Percentiles rank a stretch among this genome's conserved stretches.
Evolutionary conservation across 805 yeast genomes (phyloP).

Genomic region (Starmerella gropengiesseri): DNA sequence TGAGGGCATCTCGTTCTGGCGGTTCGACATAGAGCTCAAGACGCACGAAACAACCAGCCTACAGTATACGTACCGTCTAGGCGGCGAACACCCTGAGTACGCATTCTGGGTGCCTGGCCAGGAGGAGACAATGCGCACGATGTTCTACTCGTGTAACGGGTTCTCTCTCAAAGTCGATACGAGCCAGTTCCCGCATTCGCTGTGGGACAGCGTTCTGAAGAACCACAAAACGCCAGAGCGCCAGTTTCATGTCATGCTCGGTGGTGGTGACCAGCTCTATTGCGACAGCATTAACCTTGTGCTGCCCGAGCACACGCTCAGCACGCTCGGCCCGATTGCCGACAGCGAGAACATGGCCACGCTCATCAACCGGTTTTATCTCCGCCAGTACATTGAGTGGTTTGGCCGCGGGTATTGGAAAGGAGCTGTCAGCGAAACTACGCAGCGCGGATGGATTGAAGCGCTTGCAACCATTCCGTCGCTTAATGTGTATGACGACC

Average conservation of each 20-base stretch:
- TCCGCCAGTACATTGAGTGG: conserved; percentile 72
- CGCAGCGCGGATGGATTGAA: conserved; percentile 56
- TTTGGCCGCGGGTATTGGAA: conserved; percentile 82
- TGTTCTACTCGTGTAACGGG: conserved; percentile 85
- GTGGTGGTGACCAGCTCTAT: conserved; percentile 95
- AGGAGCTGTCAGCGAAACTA: conserved; percentile 54
- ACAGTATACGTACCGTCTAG: conserved; percentile 50
- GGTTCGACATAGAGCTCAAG: conserved; percentile 47
- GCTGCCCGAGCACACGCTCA: conserved; percentile 25
- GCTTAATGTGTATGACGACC: conserved; percentile 84
- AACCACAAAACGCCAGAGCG: conserved; percentile 46
- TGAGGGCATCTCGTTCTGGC: conserved; percentile 41
- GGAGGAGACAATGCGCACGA: conserved; percentile 61
- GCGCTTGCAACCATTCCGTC: conserved; percentile 78
- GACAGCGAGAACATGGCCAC: conserved; percentile 33
- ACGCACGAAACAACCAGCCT: conserved; percentile 43
- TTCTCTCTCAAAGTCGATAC: conserved; percentile 69
- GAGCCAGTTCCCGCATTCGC: conserved; percentile 51
- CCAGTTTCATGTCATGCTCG: conserved; percentile 84
- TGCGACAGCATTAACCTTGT: conserved; percentile 66
- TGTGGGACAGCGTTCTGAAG: conserved; percentile 77
- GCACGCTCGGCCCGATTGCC: conserved; percentile 44
- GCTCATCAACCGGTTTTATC: conserved; percentile 56
- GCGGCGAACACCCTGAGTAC: conserved; percentile 37
- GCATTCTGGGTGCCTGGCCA: conserved; percentile 60